These are phyloP conservation scores for Diutina ranongensis DNA, from an alignment of 1,139 yeast species.

Conservation along the genomic window DNA sequence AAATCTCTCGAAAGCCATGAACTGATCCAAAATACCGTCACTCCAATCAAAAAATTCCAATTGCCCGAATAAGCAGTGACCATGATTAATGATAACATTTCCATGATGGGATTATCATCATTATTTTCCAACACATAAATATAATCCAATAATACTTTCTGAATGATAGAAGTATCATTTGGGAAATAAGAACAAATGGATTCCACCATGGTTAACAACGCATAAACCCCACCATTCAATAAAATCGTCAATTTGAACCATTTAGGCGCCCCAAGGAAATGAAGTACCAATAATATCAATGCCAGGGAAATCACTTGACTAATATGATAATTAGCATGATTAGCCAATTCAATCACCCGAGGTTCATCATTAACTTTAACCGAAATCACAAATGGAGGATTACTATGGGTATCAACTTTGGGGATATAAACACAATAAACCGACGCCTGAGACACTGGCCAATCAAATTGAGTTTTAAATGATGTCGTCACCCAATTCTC, in stretches of 20 bases:
- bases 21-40: background rate
- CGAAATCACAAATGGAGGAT: background rate
- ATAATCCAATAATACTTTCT: background rate
- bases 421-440: conserved; percentile 1
- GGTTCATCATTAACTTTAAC: background rate
- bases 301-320: background rate
- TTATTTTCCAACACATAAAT: background rate
- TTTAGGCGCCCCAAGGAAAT: background rate
- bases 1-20: background rate
- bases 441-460: background rate
- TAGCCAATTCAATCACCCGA: background rate
- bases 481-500: background rate
- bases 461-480: background rate
- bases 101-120: background rate
- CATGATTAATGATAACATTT: background rate
- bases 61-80: background rate
- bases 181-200: background rate
- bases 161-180: background rate
- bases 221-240: background rate
- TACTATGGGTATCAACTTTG: background rate
- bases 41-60: background rate
- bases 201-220: background rate
- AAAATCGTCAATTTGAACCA: background rate
- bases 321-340: background rate
- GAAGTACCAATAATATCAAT: background rate